phyloP scores from a whole-genome alignment of 2,329 filamentous ascomycete species.

The Aurifilum marmelostoma region DNA sequence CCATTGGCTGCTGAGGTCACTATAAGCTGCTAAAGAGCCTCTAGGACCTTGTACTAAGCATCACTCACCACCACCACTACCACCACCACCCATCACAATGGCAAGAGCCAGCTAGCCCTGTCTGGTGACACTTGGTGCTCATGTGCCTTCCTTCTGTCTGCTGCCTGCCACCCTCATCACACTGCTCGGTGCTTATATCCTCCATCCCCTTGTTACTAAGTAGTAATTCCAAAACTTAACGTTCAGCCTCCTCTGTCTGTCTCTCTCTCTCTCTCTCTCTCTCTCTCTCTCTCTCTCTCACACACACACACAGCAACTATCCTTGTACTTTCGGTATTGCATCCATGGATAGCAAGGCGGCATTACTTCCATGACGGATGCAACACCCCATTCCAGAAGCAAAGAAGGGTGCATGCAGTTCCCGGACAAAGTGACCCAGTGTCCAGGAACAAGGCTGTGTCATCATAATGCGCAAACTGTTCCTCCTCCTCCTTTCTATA shows the following conservation, averaged over 20 bases:
- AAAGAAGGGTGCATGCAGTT: too few species aligned
- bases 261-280: too few species aligned
- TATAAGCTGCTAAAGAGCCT: not conserved
- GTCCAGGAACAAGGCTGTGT: not conserved
- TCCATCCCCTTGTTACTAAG: too few species aligned
- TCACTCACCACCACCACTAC: too few species aligned
- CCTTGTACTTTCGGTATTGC: not conserved
- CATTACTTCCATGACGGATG: not conserved
- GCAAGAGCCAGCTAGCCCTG: not conserved
- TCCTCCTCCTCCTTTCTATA: not conserved
- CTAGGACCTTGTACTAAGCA: not conserved
- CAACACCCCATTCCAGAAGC: not conserved
- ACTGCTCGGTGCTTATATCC: not conserved
- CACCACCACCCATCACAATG: conserved; percentile 3
- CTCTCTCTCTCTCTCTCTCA: too few species aligned
- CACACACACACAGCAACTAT: not conserved
- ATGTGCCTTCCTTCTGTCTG: conserved; percentile 11
- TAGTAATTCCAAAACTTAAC: too few species aligned
- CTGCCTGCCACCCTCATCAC: not conserved
- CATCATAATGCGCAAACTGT: not conserved
- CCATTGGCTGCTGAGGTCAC: conserved; percentile 16
- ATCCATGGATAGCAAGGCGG: not conserved
- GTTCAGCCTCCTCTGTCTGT: too few species aligned
- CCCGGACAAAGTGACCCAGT: not conserved
- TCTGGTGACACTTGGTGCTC: not conserved